These are phyloP conservation scores for Mycena amicta DNA, from an alignment of 768 basidiomycete genomes.

Conservation along the genomic window DNA sequence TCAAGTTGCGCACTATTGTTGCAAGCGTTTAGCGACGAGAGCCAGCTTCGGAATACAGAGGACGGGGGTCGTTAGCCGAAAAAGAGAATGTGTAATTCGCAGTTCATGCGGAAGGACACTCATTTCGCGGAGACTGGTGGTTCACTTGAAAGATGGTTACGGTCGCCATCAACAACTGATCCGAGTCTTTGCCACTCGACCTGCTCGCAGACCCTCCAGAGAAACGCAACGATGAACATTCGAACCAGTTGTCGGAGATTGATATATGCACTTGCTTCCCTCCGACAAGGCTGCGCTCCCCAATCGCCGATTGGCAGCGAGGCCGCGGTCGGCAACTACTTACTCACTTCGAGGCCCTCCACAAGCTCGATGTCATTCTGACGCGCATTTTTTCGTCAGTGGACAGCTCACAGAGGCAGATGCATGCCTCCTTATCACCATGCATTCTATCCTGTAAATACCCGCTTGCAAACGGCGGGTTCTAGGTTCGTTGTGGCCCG, in stretches of 20 bases:
- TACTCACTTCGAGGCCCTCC: slow-evolving; percentile 79
- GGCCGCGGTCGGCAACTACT: slow-evolving; percentile 69
- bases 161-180: too few relatives aligned
- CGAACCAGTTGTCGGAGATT: too few relatives aligned
- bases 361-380: slow-evolving; percentile 77
- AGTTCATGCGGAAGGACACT: not conserved
- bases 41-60: not conserved
- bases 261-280: too few relatives aligned
- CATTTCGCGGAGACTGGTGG: too few relatives aligned
- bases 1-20: not conserved
- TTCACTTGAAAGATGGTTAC: too few relatives aligned
- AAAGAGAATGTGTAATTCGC: not conserved
- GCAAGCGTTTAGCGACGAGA: not conserved
- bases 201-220: too few relatives aligned
- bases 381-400: slow-evolving; percentile 85
- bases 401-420: slow-evolving; percentile 82
- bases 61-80: not conserved
- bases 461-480: too few relatives aligned
- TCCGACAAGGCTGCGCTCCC: slow-evolving; percentile 89
- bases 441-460: too few relatives aligned
- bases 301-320: too few relatives aligned
- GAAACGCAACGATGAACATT: too few relatives aligned
- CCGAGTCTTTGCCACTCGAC: too few relatives aligned
- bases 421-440: slow-evolving; percentile 74
- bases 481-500: slow-evolving; percentile 82